Evolutionary conservation across 768 basidiomycete genomes (phyloP).

Genomic region (Ramaria sp.): DNA sequence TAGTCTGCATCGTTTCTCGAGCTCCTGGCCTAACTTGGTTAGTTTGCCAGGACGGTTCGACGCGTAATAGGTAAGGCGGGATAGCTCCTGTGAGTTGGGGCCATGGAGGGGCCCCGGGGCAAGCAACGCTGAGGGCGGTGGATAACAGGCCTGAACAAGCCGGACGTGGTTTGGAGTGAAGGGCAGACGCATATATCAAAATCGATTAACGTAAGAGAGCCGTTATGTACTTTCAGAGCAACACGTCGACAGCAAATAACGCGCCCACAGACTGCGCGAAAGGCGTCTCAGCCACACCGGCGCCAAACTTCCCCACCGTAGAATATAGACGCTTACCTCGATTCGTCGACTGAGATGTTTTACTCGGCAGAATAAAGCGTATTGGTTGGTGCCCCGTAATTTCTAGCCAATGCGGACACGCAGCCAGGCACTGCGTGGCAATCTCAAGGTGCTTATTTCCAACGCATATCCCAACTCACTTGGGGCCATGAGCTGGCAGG

Average conservation of each 20-base stretch:
- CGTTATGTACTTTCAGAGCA: neutral
- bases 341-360: too few relatives aligned
- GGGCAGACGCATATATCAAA: constrained; percentile 51
- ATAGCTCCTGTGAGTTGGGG: constrained; percentile 78
- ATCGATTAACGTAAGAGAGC: neutral
- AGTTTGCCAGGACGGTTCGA: constrained; percentile 77
- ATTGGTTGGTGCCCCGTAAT: too few relatives aligned
- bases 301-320: too few relatives aligned
- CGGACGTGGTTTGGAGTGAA: constrained; percentile 80
- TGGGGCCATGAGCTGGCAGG: too few relatives aligned
- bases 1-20: constrained; percentile 59
- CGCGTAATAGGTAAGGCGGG: constrained; percentile 79
- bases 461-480: too few relatives aligned
- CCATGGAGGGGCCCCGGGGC: constrained; percentile 68
- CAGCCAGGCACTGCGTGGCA: too few relatives aligned
- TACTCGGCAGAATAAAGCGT: too few relatives aligned
- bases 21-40: constrained; percentile 60
- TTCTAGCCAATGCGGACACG: too few relatives aligned
- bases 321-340: too few relatives aligned
- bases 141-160: constrained; percentile 80
- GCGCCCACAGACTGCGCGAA: neutral
- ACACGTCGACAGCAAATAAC: neutral
- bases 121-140: constrained; percentile 60
- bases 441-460: too few relatives aligned
- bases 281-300: neutral